Percentiles rank a stretch among this genome's conserved stretches.
phyloP scores from a whole-genome alignment of 2,329 filamentous ascomycete genomes.

The Aureobasidium musti region DNA sequence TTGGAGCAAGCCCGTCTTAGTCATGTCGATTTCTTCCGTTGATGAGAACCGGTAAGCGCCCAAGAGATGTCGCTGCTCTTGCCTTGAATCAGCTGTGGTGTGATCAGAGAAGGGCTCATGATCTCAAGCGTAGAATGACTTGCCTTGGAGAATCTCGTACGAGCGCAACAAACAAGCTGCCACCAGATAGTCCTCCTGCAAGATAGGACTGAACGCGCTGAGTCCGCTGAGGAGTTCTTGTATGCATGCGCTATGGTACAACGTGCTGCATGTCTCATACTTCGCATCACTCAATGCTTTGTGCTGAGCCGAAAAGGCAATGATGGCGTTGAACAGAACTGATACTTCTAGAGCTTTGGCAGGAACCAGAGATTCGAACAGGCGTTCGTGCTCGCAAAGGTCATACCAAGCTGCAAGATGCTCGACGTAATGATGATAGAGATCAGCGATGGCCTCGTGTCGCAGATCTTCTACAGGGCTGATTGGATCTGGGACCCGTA shows the following conservation, averaged over 20 bases:
- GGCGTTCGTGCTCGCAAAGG: constrained; percentile 7
- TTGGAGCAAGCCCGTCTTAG: constrained; percentile 40
- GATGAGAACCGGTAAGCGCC: constrained; percentile 51
- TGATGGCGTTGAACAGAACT: neutral
- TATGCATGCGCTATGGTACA: neutral
- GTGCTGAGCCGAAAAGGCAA: constrained; percentile 47
- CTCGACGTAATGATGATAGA: constrained; percentile 20
- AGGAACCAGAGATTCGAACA: neutral
- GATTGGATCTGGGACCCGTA: neutral
- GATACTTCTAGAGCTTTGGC: neutral
- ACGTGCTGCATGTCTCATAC: constrained; percentile 32
- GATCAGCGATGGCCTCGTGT: neutral
- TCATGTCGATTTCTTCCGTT: constrained; percentile 35
- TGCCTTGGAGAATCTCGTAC: constrained; percentile 53
- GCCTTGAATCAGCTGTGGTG: neutral
- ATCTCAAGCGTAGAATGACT: constrained; percentile 28
- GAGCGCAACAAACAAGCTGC: constrained; percentile 53
- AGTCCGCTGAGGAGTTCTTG: constrained; percentile 44
- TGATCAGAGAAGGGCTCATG: neutral
- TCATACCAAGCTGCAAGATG: constrained; percentile 25
- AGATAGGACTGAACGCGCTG: constrained; percentile 38
- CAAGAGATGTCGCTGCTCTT: constrained; percentile 52
- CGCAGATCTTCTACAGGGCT: neutral
- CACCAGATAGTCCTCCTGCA: constrained; percentile 48
- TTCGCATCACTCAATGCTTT: constrained; percentile 39